Evolutionary conservation across 2,329 filamentous ascomycete genomes (phyloP).

Genomic region (Scolecobasidium constrictum): DNA sequence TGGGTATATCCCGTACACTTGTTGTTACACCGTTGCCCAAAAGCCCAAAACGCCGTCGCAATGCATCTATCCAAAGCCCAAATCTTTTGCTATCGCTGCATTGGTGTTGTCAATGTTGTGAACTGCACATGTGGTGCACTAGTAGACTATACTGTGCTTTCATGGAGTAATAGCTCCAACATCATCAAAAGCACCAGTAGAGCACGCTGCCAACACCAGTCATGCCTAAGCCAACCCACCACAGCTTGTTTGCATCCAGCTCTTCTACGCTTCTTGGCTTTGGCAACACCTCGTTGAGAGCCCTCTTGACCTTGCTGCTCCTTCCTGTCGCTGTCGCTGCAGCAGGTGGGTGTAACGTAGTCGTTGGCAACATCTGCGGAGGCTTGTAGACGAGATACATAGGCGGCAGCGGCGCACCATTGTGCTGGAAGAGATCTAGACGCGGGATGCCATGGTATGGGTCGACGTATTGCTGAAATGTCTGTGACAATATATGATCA

Average conservation of each 20-base stretch:
- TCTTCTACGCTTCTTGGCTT: conserved; percentile 25
- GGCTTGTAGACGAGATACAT: conserved; percentile 54
- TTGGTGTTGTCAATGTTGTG: too few species aligned
- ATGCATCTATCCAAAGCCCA: too few species aligned
- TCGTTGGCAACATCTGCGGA: conserved; percentile 59
- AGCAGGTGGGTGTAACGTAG: conserved; percentile 48
- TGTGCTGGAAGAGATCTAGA: conserved; percentile 52
- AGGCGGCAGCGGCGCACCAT: conserved; percentile 55
- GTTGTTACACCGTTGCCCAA: too few species aligned
- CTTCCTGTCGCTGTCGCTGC: conserved; percentile 26
- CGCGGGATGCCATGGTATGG: conserved; percentile 50
- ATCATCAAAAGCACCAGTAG: conserved; percentile 19
- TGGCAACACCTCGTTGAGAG: conserved; percentile 20
- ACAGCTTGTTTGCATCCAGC: conserved; percentile 33
- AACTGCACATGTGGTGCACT: too few species aligned
- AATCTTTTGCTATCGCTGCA: too few species aligned
- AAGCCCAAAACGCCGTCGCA: too few species aligned
- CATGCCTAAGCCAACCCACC: conserved; percentile 39
- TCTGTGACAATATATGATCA: too few species aligned
- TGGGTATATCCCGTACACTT: too few species aligned
- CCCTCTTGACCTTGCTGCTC: conserved; percentile 14
- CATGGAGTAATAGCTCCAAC: too few species aligned
- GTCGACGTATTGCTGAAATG: conserved; percentile 41
- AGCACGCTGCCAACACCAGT: conserved; percentile 37
- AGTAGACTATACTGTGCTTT: too few species aligned